A percentile compares a stretch with the other conserved stretches of the same genome.
Evolutionary conservation across 345 rosid species (phyloP).

Genomic region (Bruguiera sexangula): DNA sequence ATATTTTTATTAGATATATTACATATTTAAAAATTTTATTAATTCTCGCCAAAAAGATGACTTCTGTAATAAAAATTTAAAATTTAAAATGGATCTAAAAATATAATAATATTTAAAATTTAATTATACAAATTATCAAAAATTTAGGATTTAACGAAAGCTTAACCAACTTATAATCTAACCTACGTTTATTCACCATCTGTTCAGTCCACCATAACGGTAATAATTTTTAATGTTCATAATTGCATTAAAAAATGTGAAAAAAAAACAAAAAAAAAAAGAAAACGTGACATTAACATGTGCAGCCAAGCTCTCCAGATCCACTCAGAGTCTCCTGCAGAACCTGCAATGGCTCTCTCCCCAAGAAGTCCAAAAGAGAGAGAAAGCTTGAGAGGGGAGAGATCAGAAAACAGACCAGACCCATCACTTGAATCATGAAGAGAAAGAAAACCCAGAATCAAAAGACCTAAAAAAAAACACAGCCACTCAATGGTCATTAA

Average conservation of each 20-base stretch:
- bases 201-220: background rate
- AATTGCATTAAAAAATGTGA: background rate
- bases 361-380: background rate
- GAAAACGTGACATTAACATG: conserved; percentile 12
- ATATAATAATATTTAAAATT: no score
- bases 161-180: no score
- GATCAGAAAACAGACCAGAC: conserved; percentile 21
- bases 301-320: conserved; percentile 48
- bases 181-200: background rate
- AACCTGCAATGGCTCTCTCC: conserved; percentile 35
- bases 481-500: background rate
- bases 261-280: no score
- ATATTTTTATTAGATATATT: no score
- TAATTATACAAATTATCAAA: no score
- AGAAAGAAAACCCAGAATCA: conserved; percentile 3
- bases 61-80: no score
- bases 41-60: no score
- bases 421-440: conserved; percentile 11
- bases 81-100: no score
- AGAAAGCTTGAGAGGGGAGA: background rate
- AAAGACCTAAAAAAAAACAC: background rate
- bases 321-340: conserved; percentile 29
- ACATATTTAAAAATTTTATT: no score
- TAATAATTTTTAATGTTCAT: background rate
- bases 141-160: no score